Base-by-base conservation (phyloP, 83 land plant genomes). In the Thuja plicata region DNA sequence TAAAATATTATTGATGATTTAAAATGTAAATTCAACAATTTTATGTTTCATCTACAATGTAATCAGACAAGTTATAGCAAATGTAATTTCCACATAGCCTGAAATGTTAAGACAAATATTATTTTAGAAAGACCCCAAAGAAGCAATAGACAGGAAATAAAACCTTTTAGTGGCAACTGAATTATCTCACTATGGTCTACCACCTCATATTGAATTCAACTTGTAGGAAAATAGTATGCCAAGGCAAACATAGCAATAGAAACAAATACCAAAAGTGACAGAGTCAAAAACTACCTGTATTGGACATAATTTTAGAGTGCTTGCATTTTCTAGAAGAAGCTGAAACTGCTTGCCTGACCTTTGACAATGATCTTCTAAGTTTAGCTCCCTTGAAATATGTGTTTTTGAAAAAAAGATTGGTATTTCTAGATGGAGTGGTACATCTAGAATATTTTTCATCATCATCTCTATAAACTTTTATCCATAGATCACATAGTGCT, bases 401-500 rank as follows among this genome's bases (percentile, higher is more conserved):
- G 66, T 81, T 71, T 86, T 87, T 92, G 70, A 43, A 90, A 50
- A 91, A 82, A 60, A 90, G 91, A 66, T 45, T 87, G 5, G 46
- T 54, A 30, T 43, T 27, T 76, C 84, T 88, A 52, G 89, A 91
- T 19, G 92, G 92, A 79, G 90, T 84, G 82, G 89, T 92, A 90
- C 92, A 92, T 89, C 92, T 91, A 43, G 93, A 94, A 54, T 93
- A 92, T 34, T 92, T 94, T 89, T 93, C 94, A 91, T 94, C 97
- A 94, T 94, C 94, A 92, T 94, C 95, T 90, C 89, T 91, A 90
- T 43, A 84, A 87, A 55, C 89, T 89, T 93, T 66, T 74, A 89
- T 62, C 70, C 27, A 62, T 21, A 62, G n/a, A 19, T 62, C 21
- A 62, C 70, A 24, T 6, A 62, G 70, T 62, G 8, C 70, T 62